Percentiles rank a stretch among this genome's conserved stretches.
Conservation (phyloP, 768 basidiomycete species). For the Lyophyllum atratum region DNA sequence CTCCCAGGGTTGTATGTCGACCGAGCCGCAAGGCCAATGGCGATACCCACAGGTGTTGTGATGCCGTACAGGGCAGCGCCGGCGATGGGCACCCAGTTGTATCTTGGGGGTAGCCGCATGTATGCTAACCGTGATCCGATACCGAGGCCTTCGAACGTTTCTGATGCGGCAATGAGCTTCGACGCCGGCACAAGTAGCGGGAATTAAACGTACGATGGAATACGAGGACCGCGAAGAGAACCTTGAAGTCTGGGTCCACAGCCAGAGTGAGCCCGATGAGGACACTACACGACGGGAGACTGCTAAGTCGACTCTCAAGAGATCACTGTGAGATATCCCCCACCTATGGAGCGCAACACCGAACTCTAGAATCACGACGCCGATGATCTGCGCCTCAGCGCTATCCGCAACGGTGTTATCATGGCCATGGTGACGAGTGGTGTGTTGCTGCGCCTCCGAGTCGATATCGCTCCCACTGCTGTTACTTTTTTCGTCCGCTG, state of each 20-base stretch:
- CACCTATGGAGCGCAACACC: conserved; percentile 87
- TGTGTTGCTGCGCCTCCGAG: conserved; percentile 15
- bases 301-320: neutral
- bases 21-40: conserved; percentile 76
- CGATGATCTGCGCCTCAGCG: conserved; percentile 72
- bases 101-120: conserved; percentile 59
- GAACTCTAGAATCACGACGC: conserved; percentile 91
- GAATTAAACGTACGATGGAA: conserved; percentile 77
- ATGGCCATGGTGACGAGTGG: too few relatives aligned
- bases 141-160: conserved; percentile 94
- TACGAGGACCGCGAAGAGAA: conserved; percentile 86
- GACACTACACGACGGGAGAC: conserved; percentile 43
- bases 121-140: conserved; percentile 87
- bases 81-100: conserved; percentile 55
- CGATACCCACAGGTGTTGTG: conserved; percentile 88
- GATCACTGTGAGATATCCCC: neutral
- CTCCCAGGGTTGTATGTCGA: conserved; percentile 81
- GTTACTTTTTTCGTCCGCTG: conserved; percentile 15
- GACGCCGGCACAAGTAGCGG: neutral
- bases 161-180: conserved; percentile 36
- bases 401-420: conserved; percentile 34
- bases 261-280: conserved; percentile 91
- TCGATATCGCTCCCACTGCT: conserved; percentile 28
- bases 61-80: conserved; percentile 71
- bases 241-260: conserved; percentile 78